Evolutionary conservation across 1,284 basidiomycete genomes (phyloP), one percentile per base, ranked within the genome.

Genomic region (Pseudozyma flocculosa): DNA sequence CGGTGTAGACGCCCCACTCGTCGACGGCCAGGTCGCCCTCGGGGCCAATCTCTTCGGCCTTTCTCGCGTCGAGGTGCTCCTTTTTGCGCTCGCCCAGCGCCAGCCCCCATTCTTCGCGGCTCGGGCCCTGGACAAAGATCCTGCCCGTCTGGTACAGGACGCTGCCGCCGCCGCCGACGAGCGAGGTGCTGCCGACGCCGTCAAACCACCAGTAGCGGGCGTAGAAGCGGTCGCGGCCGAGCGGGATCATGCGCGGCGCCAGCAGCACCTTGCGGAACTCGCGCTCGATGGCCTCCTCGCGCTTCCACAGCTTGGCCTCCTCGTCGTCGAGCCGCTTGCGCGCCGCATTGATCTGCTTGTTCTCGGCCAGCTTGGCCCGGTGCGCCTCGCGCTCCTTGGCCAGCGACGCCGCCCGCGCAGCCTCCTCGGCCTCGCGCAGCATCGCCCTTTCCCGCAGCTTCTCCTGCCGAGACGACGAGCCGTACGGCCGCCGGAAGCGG

Each of bases 131-230:
- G 24, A 97, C 81, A 77, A 94, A 95, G 43, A 97, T 76, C 48
- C 92, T 82, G 2, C 91, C 94, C 7, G 91, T 87, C 18, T 91
- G 90, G 75, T 92, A 94, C 72, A 73, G 66, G 8, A 88, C 83
- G 38, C 86, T 84, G 26, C 87, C 85, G n/a, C 46, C 42, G 15
- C 52, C 60, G 2, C 53, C 51, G 9, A 91, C 80, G 37, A 94
- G 79, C 26, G 87, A 86, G 48, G 87, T 87, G 2, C 86, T 85
- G 3, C 95, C 94, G 80, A 94, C 85, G 3, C 95, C 94, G 79
- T 98, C 94, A 76, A 97, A 90, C 94, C 94, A 98, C 92, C 93
- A 98, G 60, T 96, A 84, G 30, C 89, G 86, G 78, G 95, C 94
- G 72, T 89, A 87, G 80, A 96, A 98, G 48, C 94, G 84, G 78